Evolutionary conservation across 176 grass and related monocot genomes (phyloP).

Genomic region (Eleusine coracana): DNA sequence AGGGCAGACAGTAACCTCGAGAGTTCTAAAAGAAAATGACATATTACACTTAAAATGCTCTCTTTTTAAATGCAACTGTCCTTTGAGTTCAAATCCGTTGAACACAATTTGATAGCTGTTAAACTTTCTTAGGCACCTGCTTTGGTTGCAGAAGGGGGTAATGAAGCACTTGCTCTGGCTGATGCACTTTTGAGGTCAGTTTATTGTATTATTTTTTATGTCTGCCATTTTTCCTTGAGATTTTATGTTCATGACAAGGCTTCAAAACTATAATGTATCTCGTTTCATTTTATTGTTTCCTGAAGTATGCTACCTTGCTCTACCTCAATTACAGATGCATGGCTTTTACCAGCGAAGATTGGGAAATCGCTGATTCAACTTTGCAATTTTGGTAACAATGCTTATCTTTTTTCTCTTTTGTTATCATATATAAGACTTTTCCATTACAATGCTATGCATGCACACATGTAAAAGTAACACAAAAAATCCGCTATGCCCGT

Average conservation of each 20-base stretch:
- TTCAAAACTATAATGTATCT: background rate
- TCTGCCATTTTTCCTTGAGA: conserved; percentile 50
- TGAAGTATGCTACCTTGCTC: conserved; percentile 17
- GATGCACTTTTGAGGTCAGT: conserved; percentile 98
- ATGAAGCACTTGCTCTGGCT: conserved; percentile 77
- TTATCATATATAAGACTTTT: conserved; percentile 19
- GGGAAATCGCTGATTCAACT: conserved; percentile 96
- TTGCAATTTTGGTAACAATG: conserved; percentile 86
- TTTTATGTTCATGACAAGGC: conserved; percentile 34
- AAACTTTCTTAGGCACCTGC: conserved; percentile 69
- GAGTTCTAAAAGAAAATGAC: background rate
- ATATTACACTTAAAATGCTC: background rate
- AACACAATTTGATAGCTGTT: conserved; percentile 32
- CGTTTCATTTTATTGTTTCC: conserved; percentile 20
- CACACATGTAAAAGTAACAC: too few relatives aligned
- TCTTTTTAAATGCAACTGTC: background rate
- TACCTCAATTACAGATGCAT: conserved; percentile 64
- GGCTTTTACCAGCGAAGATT: conserved; percentile 79
- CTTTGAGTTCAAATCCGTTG: background rate
- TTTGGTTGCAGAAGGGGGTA: conserved; percentile 82
- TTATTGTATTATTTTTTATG: conserved; percentile 48
- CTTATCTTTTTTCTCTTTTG: background rate
- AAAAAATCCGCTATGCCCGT: background rate
- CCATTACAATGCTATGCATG: too few relatives aligned
- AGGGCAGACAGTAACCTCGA: background rate